A percentile compares a stretch with the other conserved stretches of the same genome.
These are phyloP conservation scores for Colletotrichum higginsianum DNA, from an alignment of 2,329 filamentous ascomycete genomes.

Conservation along the genomic window DNA sequence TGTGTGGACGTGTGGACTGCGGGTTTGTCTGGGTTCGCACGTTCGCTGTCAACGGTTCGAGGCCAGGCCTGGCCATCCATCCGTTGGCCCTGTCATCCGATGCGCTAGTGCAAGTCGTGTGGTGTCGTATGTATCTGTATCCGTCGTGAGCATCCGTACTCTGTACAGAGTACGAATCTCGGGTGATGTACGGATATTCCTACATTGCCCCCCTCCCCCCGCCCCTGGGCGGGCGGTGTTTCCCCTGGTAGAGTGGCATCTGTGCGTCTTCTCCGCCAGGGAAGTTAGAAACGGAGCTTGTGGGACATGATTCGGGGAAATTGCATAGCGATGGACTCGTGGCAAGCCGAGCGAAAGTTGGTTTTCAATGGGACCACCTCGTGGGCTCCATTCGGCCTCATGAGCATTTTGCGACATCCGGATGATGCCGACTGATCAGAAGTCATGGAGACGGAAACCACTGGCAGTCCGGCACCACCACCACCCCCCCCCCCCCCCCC, in stretches of 20 bases:
- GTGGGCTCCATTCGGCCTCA: not conserved
- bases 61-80: slow-evolving; percentile 27
- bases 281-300: slow-evolving; percentile 24
- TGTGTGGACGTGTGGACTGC: not conserved
- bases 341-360: slow-evolving; percentile 24
- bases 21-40: slow-evolving; percentile 19
- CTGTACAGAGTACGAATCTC: too few relatives aligned
- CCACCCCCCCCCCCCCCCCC: too few relatives aligned
- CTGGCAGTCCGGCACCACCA: too few relatives aligned
- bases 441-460: slow-evolving; percentile 13
- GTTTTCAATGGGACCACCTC: slow-evolving; percentile 23
- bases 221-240: too few relatives aligned
- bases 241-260: slow-evolving; percentile 21
- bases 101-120: slow-evolving; percentile 13
- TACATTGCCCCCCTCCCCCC: too few relatives aligned
- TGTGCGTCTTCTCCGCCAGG: slow-evolving; percentile 30
- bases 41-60: slow-evolving; percentile 30
- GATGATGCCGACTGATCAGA: slow-evolving; percentile 39
- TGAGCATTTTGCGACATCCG: slow-evolving; percentile 28
- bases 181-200: too few relatives aligned
- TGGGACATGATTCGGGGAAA: slow-evolving; percentile 43
- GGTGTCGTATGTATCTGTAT: not conserved
- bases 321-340: slow-evolving; percentile 21
- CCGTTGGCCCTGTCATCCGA: slow-evolving; percentile 22
- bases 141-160: too few relatives aligned